Percentiles rank a stretch among this genome's conserved stretches.
Conservation (phyloP, 306 rosid genomes). For the Sechiopsis laciniata region DNA sequence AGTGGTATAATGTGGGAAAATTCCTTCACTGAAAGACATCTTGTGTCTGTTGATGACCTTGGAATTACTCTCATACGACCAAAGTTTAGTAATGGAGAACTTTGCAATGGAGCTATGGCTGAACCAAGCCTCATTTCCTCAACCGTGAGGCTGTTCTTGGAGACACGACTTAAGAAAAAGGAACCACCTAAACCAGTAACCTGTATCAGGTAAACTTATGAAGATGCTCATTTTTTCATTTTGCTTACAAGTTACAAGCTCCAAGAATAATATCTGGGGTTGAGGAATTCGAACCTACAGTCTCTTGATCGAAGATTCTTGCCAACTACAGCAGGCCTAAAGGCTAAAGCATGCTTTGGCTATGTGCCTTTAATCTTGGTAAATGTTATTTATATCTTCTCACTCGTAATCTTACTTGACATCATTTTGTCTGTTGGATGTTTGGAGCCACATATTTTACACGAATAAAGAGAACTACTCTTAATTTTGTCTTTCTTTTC, state of each 20-base stretch:
- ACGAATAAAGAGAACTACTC: background rate
- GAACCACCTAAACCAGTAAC: background rate
- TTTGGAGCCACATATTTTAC: background rate
- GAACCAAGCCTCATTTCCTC: constrained; percentile 72
- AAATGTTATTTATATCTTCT: background rate
- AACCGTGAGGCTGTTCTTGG: constrained; percentile 61
- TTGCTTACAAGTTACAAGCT: background rate
- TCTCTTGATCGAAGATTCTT: too few species aligned
- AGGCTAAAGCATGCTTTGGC: too few species aligned
- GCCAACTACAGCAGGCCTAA: too few species aligned
- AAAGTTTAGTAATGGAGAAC: constrained; percentile 51
- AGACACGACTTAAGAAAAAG: constrained; percentile 24
- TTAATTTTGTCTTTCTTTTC: background rate
- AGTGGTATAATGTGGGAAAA: constrained; percentile 58
- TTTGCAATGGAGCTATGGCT: constrained; percentile 89
- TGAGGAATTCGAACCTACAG: too few species aligned
- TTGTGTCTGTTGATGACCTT: constrained; percentile 49
- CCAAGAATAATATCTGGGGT: background rate
- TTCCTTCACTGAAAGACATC: constrained; percentile 59
- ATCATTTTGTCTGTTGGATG: background rate
- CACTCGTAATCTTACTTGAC: constrained; percentile 5
- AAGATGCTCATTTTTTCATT: background rate
- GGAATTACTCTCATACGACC: constrained; percentile 68
- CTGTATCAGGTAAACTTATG: background rate
- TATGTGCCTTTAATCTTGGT: background rate